Evolutionary conservation across 192 early-diverging fungal genomes (phyloP).

Genomic region (Fimicolochytrium jonesii): DNA sequence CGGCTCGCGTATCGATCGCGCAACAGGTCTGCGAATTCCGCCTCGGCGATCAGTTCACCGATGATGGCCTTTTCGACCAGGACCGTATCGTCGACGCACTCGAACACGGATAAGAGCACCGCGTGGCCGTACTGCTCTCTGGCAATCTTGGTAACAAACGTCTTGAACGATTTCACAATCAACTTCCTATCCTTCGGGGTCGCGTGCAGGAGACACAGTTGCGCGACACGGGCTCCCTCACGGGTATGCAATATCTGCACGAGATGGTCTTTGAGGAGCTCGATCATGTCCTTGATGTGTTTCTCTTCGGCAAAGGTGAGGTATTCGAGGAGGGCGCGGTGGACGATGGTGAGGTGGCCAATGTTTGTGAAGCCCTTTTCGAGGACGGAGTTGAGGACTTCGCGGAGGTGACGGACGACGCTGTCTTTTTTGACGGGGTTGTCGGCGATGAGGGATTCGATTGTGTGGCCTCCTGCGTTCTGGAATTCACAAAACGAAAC

Average conservation of each 20-base stretch:
- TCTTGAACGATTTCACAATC: conserved; percentile 82
- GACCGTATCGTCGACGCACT: conserved; percentile 92
- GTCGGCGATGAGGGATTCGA: conserved; percentile 56
- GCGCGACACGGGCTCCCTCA: conserved; percentile 83
- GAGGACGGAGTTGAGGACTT: conserved; percentile 65
- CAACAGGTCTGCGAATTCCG: conserved; percentile 52
- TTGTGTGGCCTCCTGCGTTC: conserved; percentile 18
- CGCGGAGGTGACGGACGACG: conserved; percentile 67
- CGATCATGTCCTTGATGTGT: conserved; percentile 61
- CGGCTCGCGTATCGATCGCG: conserved; percentile 73
- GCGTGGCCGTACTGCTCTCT: conserved; percentile 86
- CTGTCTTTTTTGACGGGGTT: conserved; percentile 66
- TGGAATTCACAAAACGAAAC: neutral
- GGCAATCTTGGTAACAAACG: conserved; percentile 72
- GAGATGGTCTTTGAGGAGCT: conserved; percentile 75
- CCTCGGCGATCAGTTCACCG: conserved; percentile 32
- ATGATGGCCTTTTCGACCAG: conserved; percentile 74
- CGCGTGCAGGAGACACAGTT: conserved; percentile 74
- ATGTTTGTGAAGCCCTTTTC: conserved; percentile 71
- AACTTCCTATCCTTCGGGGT: conserved; percentile 87
- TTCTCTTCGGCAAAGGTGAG: conserved; percentile 62
- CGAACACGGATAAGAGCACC: conserved; percentile 76
- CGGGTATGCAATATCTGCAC: conserved; percentile 87
- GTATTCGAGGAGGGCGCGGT: conserved; percentile 84
- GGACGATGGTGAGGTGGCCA: conserved; percentile 73